phyloP scores from a whole-genome alignment of 2,329 filamentous ascomycete species.

The Beauveria sp. region DNA sequence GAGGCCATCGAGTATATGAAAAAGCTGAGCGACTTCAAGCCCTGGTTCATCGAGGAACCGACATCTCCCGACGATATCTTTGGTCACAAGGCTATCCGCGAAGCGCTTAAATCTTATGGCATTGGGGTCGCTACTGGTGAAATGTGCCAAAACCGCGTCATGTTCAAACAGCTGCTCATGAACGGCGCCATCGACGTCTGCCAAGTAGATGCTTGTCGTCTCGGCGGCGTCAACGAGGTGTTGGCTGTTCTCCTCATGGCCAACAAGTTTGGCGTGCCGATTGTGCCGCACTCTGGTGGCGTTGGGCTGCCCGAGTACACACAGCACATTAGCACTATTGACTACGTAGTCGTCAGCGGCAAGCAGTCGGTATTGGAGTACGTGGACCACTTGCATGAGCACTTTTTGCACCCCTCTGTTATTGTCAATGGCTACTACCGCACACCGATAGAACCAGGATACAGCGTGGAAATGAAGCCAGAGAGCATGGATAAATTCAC shows the following conservation, averaged over 20 bases:
- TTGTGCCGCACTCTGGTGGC: slow-evolving; percentile 83
- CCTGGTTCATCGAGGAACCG: slow-evolving; percentile 93
- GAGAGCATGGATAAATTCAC: slow-evolving; percentile 75
- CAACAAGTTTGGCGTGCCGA: slow-evolving; percentile 67
- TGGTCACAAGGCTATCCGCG: slow-evolving; percentile 76
- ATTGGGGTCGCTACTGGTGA: slow-evolving; percentile 88
- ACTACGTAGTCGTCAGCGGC: slow-evolving; percentile 80
- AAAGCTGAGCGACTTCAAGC: slow-evolving; percentile 72
- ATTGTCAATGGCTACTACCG: slow-evolving; percentile 84
- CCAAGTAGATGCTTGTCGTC: slow-evolving; percentile 83
- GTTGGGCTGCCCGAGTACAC: slow-evolving; percentile 92
- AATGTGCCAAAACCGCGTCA: slow-evolving; percentile 91
- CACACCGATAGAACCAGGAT: slow-evolving; percentile 74
- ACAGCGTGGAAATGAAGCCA: slow-evolving; percentile 89
- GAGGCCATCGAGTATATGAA: slow-evolving; percentile 86
- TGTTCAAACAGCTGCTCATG: slow-evolving; percentile 87
- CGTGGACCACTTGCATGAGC: slow-evolving; percentile 89
- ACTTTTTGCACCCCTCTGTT: slow-evolving; percentile 74
- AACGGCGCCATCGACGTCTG: slow-evolving; percentile 77
- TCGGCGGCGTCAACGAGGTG: slow-evolving; percentile 88
- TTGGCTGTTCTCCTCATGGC: slow-evolving; percentile 85
- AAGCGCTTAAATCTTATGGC: slow-evolving; percentile 64
- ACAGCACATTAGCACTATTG: slow-evolving; percentile 84
- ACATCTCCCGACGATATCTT: slow-evolving; percentile 85
- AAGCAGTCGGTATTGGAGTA: slow-evolving; percentile 81